Evolutionary conservation across 78 protist genomes (phyloP).

Genomic region (Tieghemostelium lacteum): DNA sequence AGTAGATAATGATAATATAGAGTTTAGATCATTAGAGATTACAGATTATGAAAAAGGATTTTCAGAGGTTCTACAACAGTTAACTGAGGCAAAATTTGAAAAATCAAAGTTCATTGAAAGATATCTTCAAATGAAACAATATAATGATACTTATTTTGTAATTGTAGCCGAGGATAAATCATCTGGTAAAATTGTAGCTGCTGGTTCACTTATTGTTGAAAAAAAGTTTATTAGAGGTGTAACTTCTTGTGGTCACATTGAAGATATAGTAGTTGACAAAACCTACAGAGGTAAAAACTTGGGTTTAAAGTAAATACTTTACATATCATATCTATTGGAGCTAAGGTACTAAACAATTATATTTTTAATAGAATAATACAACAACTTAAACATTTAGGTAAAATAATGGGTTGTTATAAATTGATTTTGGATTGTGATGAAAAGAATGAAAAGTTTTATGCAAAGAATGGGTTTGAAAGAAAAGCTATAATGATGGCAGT

Average conservation of each 20-base stretch:
- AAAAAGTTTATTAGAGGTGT: slow-evolving; percentile 82
- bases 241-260: slow-evolving; percentile 85
- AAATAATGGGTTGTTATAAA: slow-evolving; percentile 79
- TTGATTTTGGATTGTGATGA: slow-evolving; percentile 85
- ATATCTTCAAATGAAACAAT: slow-evolving; percentile 18
- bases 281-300: slow-evolving; percentile 73
- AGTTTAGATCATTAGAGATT: slow-evolving; percentile 34
- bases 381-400: slow-evolving; percentile 70
- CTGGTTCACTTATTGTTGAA: slow-evolving; percentile 83
- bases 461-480: slow-evolving; percentile 66
- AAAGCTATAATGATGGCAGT: slow-evolving; percentile 64
- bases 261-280: slow-evolving; percentile 85
- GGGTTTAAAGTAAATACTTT: slow-evolving; percentile 46
- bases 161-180: slow-evolving; percentile 75
- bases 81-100: slow-evolving; percentile 62
- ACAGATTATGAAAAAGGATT: slow-evolving; percentile 58
- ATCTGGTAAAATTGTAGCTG: slow-evolving; percentile 45
- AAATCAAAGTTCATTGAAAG: slow-evolving; percentile 35
- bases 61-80: slow-evolving; percentile 29
- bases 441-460: slow-evolving; percentile 81
- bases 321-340: neutral
- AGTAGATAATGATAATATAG: neutral
- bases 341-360: neutral
- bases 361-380: slow-evolving; percentile 67
- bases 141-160: slow-evolving; percentile 36